phyloP scores from a whole-genome alignment of 352 stramenopile genomes.

The Blastocystis sp. region DNA sequence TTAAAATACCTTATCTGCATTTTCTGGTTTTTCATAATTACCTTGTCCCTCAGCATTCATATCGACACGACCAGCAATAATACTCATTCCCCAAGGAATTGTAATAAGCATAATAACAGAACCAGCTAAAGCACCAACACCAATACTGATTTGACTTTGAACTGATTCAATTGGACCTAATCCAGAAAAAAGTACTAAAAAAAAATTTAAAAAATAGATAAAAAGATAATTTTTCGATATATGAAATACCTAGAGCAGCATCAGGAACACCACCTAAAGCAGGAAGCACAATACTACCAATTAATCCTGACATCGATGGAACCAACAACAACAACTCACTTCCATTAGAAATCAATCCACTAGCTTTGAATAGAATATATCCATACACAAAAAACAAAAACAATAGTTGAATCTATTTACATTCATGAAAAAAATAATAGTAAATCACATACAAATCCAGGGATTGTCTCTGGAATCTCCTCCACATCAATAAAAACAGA shows the following conservation, averaged over 20 bases:
- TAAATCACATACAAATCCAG: constrained; percentile 49
- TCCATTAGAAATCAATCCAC: constrained; percentile 88
- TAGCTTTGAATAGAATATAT: constrained; percentile 81
- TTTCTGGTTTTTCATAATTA: constrained; percentile 60
- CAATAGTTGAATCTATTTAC: constrained; percentile 63
- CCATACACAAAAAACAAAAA: constrained; percentile 82
- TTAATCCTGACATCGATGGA: constrained; percentile 72
- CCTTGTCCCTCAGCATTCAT: constrained; percentile 61
- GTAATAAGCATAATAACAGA: constrained; percentile 97
- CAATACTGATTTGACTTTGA: constrained; percentile 76
- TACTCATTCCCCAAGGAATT: constrained; percentile 77
- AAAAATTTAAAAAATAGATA: constrained; percentile 1
- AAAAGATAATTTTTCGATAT: not conserved
- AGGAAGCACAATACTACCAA: constrained; percentile 81
- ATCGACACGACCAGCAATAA: constrained; percentile 76
- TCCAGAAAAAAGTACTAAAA: constrained; percentile 84
- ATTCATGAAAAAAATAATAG: constrained; percentile 38
- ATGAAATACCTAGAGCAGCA: constrained; percentile 24
- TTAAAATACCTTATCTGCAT: constrained; percentile 63
- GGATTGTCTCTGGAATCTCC: constrained; percentile 39
- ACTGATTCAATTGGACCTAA: constrained; percentile 60
- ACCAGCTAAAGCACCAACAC: constrained; percentile 83
- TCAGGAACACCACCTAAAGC: constrained; percentile 64
- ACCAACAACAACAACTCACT: constrained; percentile 85
- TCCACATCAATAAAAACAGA: constrained; percentile 63